Conservation (phyloP, 441 rosid species). For the Francoa sonchifolia region DNA sequence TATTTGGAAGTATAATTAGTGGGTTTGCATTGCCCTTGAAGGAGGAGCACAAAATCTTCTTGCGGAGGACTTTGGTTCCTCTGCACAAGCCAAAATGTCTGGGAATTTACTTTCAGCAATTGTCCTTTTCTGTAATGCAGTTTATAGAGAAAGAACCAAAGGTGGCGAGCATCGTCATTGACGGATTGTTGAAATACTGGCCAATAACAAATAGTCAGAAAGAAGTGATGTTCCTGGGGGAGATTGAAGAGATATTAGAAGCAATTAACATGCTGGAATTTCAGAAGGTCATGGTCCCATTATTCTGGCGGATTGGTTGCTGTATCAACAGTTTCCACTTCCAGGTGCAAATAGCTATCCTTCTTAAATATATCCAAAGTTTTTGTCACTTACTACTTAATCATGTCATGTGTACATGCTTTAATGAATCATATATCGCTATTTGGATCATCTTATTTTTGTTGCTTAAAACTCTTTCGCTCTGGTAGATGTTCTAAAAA, state of each 20-base stretch:
- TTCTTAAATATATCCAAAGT: no score
- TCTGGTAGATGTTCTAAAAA: no score
- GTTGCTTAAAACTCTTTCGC: no score
- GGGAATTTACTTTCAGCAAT: conserved; percentile 66
- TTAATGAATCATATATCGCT: no score
- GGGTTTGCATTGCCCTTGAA: conserved; percentile 75
- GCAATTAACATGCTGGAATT: conserved; percentile 76
- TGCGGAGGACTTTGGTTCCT: conserved; percentile 65
- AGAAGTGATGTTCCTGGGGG: conserved; percentile 46
- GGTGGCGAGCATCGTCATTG: conserved; percentile 68
- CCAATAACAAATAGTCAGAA: conserved; percentile 50
- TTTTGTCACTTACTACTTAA: not conserved
- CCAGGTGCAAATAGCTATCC: conserved; percentile 61
- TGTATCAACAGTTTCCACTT: conserved; percentile 80
- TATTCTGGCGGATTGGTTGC: conserved; percentile 47
- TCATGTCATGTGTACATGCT: not conserved
- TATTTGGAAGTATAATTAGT: conserved; percentile 8
- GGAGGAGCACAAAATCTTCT: conserved; percentile 85
- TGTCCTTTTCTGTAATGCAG: conserved; percentile 73
- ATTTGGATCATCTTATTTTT: no score
- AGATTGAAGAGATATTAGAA: conserved; percentile 80
- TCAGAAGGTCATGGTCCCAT: conserved; percentile 74
- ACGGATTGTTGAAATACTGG: conserved; percentile 76
- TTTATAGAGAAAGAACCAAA: conserved; percentile 82
- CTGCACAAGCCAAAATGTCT: conserved; percentile 80